Base-by-base conservation (phyloP, 2,329 filamentous ascomycete species). In the Ascochyta fabae region DNA sequence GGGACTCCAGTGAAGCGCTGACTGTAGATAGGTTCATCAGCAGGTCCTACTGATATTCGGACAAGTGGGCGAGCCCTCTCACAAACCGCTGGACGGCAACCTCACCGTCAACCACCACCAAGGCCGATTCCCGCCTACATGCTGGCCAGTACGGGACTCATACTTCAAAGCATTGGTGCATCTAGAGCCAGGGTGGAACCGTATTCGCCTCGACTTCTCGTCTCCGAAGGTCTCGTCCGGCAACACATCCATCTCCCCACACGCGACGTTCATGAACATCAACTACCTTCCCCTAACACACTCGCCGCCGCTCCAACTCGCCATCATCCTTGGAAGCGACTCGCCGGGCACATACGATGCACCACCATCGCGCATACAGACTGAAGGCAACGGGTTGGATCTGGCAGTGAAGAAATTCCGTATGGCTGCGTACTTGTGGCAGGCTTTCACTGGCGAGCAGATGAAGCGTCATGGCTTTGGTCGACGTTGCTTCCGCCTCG, bases 351-450 rank as follows among this genome's bases (percentile, higher is more conserved):
- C 88, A 2, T 97, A 90, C 67, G 93, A 98, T 77, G 88, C 91
- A 4, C 84, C 88, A 15, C 92, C 92, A 0, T 86, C 91, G 50
- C 85, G 90, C 44, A 80, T 85, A 51, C 86, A 90, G 74, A 87
- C 84, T 64, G 93, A 96, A 80, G 93, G 91, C 16, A 96, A 96
- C 74, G 84, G 84, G 1, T 72, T 98, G 33, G 88, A 93, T 10
- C 86, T 86, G 7, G 95, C 95, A 0, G 83, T 96, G 47, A 86
- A 86, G 68, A 99, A 99, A 73, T 97, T 95, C 73, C 86, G 93
- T 60, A 97, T 96, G 90, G 89, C 92, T 16, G 94, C 92, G 23
- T 97, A 98, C 72, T 81, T 98, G 13, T 98, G 95, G 93, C 95
- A 99, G 74, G 92, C 93, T 7, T 98, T 96, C 69, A 98, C 94